Evolutionary conservation across 2,329 filamentous ascomycete species (phyloP).

Genomic region (Diaporthe vaccinii): DNA sequence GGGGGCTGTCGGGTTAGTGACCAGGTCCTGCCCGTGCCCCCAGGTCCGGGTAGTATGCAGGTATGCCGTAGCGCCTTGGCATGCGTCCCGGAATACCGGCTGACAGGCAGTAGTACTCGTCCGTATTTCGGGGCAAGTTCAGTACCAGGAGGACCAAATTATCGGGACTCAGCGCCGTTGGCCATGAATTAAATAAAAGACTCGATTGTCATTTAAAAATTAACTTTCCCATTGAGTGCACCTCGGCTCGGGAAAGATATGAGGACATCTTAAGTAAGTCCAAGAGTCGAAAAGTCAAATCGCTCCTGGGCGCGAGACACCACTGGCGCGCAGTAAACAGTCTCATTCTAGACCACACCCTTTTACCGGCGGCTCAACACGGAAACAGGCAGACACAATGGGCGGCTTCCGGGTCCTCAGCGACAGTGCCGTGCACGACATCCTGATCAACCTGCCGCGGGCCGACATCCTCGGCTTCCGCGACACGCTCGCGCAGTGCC

Average conservation of each 20-base stretch:
- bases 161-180: neutral
- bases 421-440: constrained; percentile 9
- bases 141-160: neutral
- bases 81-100: neutral
- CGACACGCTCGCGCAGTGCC: constrained; percentile 8
- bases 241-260: neutral
- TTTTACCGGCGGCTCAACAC: neutral
- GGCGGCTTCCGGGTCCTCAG: constrained; percentile 15
- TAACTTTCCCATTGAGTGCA: neutral
- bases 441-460: constrained; percentile 4
- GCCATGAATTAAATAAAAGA: neutral
- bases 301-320: neutral
- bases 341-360: neutral
- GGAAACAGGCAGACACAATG: neutral
- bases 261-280: neutral
- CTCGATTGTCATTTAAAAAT: neutral
- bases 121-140: neutral
- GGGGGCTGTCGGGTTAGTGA: too few species aligned
- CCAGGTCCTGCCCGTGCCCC: too few species aligned
- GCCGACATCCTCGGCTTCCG: constrained; percentile 4
- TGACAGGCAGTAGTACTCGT: neutral
- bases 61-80: constrained; percentile 1
- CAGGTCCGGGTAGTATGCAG: neutral
- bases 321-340: neutral
- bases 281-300: neutral